phyloP scores from a whole-genome alignment of 129 eudicot genomes.

The Chrysanthemum lavandulifolium region DNA sequence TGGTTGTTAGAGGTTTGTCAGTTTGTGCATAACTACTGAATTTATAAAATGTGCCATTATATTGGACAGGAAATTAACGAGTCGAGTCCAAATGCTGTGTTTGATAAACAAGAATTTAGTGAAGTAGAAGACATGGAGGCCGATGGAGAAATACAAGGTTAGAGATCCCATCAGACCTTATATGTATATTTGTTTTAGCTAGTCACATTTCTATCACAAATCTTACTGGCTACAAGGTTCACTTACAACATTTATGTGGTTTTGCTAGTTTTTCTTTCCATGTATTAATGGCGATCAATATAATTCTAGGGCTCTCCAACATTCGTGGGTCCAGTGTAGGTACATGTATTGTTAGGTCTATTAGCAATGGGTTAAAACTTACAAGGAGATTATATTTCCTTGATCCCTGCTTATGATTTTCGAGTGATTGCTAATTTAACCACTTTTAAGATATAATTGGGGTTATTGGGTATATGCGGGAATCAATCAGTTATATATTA shows the following conservation, averaged over 20 bases:
- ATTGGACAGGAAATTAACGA: slow-evolving; percentile 34
- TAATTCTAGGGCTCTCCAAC: not conserved
- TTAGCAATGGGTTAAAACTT: not conserved
- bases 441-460: too few relatives aligned
- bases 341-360: not conserved
- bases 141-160: slow-evolving; percentile 29
- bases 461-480: too few relatives aligned
- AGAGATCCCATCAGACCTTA: not conserved
- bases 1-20: not conserved
- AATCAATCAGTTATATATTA: too few relatives aligned
- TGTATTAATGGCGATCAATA: too few relatives aligned
- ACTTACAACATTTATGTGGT: too few relatives aligned
- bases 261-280: too few relatives aligned
- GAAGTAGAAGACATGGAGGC: slow-evolving; percentile 27
- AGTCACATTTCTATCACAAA: not conserved
- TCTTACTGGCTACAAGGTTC: too few relatives aligned
- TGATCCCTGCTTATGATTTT: too few relatives aligned
- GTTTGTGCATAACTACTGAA: slow-evolving; percentile 11
- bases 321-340: not conserved
- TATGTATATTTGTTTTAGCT: not conserved
- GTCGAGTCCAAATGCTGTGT: slow-evolving; percentile 5
- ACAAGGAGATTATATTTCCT: too few relatives aligned
- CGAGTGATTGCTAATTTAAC: too few relatives aligned
- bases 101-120: slow-evolving; percentile 29
- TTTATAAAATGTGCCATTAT: not conserved